Percentiles rank a stretch among this genome's conserved stretches.
Evolutionary conservation across 192 early-diverging fungal species (phyloP).

Genomic region (Funneliformis geosporum): DNA sequence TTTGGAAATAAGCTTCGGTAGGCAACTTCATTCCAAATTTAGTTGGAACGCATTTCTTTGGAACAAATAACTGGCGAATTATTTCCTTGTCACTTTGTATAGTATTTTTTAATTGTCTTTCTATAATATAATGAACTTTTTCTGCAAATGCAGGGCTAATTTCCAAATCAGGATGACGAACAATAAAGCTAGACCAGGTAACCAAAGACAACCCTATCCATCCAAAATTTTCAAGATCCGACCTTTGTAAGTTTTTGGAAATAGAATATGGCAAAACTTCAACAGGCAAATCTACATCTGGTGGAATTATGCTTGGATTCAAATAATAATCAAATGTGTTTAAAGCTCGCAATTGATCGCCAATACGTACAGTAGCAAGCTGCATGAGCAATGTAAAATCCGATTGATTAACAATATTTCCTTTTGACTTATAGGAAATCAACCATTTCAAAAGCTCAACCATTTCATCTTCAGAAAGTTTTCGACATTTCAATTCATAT

Average conservation of each 20-base stretch:
- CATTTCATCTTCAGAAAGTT: conserved; percentile 59
- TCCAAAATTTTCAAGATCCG: conserved; percentile 13
- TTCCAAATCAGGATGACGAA: conserved; percentile 9
- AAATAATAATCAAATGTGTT: conserved; percentile 57
- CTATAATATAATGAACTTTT: conserved; percentile 57
- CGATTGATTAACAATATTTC: background rate
- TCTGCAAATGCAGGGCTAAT: conserved; percentile 64
- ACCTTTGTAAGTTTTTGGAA: background rate
- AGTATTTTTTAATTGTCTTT: conserved; percentile 47
- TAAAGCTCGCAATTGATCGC: conserved; percentile 48
- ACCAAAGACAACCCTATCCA: conserved; percentile 2
- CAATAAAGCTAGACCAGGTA: background rate
- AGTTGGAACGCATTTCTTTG: conserved; percentile 70
- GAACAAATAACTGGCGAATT: conserved; percentile 34
- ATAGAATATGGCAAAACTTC: conserved; percentile 13
- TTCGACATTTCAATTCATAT: conserved; percentile 60
- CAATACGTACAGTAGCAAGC: background rate
- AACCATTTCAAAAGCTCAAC: conserved; percentile 77
- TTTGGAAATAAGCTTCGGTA: conserved; percentile 71
- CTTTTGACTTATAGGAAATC: conserved; percentile 48
- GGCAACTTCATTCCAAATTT: conserved; percentile 67
- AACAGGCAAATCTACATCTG: background rate
- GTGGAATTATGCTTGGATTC: conserved; percentile 40
- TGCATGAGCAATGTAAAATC: conserved; percentile 59
- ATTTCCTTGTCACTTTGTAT: conserved; percentile 39